phyloP scores from a whole-genome alignment of 179 eudicot species.

The Amaranthus tricolor region DNA sequence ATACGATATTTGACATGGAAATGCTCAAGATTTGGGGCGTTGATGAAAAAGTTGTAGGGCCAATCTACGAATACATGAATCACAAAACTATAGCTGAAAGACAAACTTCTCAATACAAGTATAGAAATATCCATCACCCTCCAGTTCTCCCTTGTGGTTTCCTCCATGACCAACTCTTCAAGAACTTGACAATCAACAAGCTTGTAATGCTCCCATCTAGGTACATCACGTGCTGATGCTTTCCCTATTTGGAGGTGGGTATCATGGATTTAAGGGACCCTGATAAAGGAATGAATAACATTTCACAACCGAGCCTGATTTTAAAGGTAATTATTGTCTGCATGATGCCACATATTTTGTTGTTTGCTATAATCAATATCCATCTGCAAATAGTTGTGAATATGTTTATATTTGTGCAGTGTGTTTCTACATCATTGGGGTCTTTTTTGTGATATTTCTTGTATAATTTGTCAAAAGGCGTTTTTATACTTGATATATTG shows the following conservation, averaged over 20 bases:
- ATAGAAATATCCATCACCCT: conserved; percentile 15
- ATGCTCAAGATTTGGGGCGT: conserved; percentile 21
- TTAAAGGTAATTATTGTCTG: not conserved
- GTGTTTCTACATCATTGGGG: not conserved
- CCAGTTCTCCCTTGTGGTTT: conserved; percentile 15
- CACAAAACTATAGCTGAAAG: conserved; percentile 17
- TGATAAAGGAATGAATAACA: not conserved
- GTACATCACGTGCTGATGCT: not conserved
- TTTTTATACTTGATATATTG: not conserved
- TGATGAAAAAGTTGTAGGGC: conserved; percentile 19
- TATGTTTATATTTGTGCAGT: not conserved
- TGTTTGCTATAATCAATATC: not conserved
- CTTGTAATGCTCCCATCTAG: conserved; percentile 9
- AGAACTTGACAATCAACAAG: conserved; percentile 13
- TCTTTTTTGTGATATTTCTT: not conserved
- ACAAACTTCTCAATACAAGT: conserved; percentile 4
- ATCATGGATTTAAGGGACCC: not conserved
- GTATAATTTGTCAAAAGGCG: not conserved
- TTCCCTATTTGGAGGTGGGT: too few relatives aligned
- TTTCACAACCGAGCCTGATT: not conserved
- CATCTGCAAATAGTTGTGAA: not conserved
- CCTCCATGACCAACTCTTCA: conserved; percentile 21
- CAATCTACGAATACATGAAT: not conserved
- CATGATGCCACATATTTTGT: not conserved
- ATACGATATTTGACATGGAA: conserved; percentile 20